A percentile compares a stretch with the other conserved stretches of the same genome.
Evolutionary conservation across 805 yeast genomes (phyloP).

Genomic region (Candida sphagnicola): DNA sequence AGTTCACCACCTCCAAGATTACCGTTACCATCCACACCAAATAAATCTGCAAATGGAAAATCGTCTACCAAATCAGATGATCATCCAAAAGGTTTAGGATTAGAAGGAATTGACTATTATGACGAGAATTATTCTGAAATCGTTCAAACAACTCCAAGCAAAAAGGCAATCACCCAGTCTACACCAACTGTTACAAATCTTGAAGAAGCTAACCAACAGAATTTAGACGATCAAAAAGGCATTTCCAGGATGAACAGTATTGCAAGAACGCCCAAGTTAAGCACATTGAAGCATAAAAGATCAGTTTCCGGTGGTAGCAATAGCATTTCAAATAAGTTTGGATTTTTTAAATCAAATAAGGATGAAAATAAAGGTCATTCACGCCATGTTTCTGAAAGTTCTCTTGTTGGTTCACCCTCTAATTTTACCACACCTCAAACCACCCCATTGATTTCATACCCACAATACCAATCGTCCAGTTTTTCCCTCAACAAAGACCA

Average conservation of each 20-base stretch:
- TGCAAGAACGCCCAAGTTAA: constrained; percentile 25
- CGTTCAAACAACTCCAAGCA: constrained; percentile 2
- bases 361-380: constrained; percentile 26
- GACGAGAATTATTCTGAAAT: constrained; percentile 1
- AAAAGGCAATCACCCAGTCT: constrained; percentile 9
- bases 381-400: constrained; percentile 38
- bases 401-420: constrained; percentile 23
- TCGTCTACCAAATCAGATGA: constrained; percentile 13
- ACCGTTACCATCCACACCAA: constrained; percentile 22
- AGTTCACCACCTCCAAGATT: constrained; percentile 37
- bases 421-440: constrained; percentile 37
- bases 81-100: constrained; percentile 35
- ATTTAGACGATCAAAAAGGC: constrained; percentile 4
- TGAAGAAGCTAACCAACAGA: constrained; percentile 18
- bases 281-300: constrained; percentile 36
- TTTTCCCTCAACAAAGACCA: constrained; percentile 18
- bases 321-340: constrained; percentile 26
- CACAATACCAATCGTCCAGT: constrained; percentile 15
- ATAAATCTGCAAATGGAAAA: constrained; percentile 6
- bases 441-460: constrained; percentile 31
- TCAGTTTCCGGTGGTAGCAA: constrained; percentile 33
- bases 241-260: constrained; percentile 26
- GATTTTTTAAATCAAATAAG: constrained; percentile 26
- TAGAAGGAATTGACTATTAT: constrained; percentile 31
- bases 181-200: constrained; percentile 35